Conservation (phyloP, 805 yeast species). For the Candida sanyiensis region DNA sequence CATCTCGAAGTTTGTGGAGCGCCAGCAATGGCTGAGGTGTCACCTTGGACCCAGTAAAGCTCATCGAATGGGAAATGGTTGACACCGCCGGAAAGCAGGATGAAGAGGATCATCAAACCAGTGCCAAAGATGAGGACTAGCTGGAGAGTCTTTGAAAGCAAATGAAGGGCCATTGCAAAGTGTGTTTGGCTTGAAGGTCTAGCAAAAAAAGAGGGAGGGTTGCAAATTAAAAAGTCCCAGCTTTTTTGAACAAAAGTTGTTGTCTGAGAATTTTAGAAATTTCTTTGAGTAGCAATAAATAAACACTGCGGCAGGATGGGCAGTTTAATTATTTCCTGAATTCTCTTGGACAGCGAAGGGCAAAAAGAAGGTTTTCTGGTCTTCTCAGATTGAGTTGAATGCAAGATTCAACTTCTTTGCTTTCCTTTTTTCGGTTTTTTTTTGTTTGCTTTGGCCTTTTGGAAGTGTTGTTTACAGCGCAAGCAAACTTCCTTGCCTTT, state of each 20-base stretch:
- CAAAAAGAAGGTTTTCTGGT: neutral
- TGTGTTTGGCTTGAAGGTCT: neutral
- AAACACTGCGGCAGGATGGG: no score
- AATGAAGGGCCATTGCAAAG: neutral
- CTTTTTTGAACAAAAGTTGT: neutral
- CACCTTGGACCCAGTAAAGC: slow-evolving; percentile 69
- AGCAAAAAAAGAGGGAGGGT: neutral
- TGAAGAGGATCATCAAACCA: slow-evolving; percentile 47
- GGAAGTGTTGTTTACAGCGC: no score
- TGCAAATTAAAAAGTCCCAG: neutral
- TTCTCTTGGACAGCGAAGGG: no score
- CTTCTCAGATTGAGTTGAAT: neutral
- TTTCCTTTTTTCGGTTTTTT: neutral
- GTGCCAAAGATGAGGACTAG: slow-evolving; percentile 22
- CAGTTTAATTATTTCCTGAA: no score
- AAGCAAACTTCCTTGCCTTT: neutral
- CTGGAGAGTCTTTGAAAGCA: neutral
- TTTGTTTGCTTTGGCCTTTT: neutral
- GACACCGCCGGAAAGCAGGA: slow-evolving; percentile 60
- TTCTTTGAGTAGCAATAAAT: no score
- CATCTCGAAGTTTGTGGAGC: slow-evolving; percentile 56
- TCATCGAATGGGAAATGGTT: slow-evolving; percentile 52
- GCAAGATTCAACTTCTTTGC: slow-evolving; percentile 1
- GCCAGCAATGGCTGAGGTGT: slow-evolving; percentile 48
- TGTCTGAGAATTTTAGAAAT: slow-evolving; percentile 21